Base-by-base conservation (phyloP, 108 stramenopile genomes). In the Aurantiochytrium sp. region DNA sequence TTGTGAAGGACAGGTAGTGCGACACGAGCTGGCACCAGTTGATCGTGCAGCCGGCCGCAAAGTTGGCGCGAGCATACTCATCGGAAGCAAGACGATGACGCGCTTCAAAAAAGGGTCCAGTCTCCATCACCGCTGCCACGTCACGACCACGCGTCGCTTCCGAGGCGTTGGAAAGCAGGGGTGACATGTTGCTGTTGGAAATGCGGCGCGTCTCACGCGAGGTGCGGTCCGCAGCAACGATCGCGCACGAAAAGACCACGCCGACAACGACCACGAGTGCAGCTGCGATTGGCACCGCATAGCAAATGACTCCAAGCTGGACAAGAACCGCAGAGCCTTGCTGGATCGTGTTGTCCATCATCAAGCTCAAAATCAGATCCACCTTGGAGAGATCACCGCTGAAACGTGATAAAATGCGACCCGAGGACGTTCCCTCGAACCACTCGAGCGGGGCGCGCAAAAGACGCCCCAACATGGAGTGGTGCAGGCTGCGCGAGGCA, bases 371-470 rank as follows among this genome's bases (percentile, higher is more conserved):
- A n/a, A 29, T 25, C 51, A 58, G 76, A 19, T 87, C 71, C 2
- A 87, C 87, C 5, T 44, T 18, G 49, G 47, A 19, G 45, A 89
- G 5, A 18, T 89, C 72, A 21, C 42, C 49, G 58, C 90, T 87
- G 88, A 94, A 92, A 18, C 97, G 91, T 90, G 96, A 96, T 58
- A 97, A 88, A 25, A 98, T 95, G 73, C 97, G 94, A 3, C 98
- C 98, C 8, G 95, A 72, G 5, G 98, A 97, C 72, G 97, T 97
- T n/a, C 95, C 95, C 90, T 97, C 97, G 89, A 97, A 98, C 91
- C 96, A 98, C 29, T 92, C 89, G 69, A 96, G 95, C 60, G 95
- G 96, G 10, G 97, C 95, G 64, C 96, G 72, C 12, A 98, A 92
- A 10, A 98, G 95, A 35, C 95, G 88, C 49, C 90, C 89, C 0